phyloP scores from a whole-genome alignment of 2,329 filamentous ascomycete species.

The Aspergillus flavus region DNA sequence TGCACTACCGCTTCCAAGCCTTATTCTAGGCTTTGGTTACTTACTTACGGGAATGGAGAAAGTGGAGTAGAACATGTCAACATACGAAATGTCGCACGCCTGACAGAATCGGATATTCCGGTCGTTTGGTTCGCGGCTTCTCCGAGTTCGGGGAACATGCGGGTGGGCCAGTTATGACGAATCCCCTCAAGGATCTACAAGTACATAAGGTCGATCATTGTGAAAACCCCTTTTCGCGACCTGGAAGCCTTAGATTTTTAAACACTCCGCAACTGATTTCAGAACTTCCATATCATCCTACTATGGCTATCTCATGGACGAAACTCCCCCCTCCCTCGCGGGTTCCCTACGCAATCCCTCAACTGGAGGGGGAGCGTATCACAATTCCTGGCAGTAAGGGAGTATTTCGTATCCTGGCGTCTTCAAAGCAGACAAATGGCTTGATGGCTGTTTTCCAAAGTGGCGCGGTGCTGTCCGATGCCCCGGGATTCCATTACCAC shows the following conservation, averaged over 20 bases:
- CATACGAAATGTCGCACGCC: background rate
- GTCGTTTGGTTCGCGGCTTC: conserved; percentile 12
- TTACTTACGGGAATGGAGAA: background rate
- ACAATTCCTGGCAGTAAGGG: conserved; percentile 58
- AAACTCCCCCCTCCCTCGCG: conserved; percentile 41
- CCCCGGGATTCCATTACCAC: conserved; percentile 59
- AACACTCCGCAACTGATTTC: background rate
- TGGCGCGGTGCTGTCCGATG: conserved; percentile 46
- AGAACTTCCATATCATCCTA: too few relatives aligned
- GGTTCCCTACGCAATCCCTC: conserved; percentile 51
- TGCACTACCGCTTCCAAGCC: background rate
- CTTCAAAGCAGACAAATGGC: conserved; percentile 55
- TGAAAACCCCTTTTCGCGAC: background rate
- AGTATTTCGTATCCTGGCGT: conserved; percentile 54
- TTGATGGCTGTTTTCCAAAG: conserved; percentile 55
- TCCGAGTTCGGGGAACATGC: conserved; percentile 20
- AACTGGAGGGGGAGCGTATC: conserved; percentile 55
- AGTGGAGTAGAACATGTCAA: background rate
- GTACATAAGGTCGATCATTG: background rate
- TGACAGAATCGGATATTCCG: conserved; percentile 23
- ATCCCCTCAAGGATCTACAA: background rate
- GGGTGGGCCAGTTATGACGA: conserved; percentile 13
- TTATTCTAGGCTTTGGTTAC: background rate
- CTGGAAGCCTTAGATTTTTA: background rate
- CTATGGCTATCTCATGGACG: conserved; percentile 29